phyloP scores from a whole-genome alignment of 1,284 basidiomycete species.

The Neonothopanus nambi region DNA sequence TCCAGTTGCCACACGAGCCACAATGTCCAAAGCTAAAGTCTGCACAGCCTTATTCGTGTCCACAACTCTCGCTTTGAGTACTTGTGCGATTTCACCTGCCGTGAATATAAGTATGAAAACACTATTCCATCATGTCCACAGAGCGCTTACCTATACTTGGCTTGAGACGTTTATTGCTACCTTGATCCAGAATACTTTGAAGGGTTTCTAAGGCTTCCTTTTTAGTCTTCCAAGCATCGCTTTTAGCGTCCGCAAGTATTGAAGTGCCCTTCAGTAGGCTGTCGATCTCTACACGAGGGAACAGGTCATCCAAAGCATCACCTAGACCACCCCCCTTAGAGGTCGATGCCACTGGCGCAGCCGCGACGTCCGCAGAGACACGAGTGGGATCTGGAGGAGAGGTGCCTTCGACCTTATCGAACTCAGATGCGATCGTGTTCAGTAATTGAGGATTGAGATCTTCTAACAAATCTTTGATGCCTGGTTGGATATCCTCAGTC shows the following conservation, averaged over 20 bases:
- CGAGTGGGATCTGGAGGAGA: slow-evolving; percentile 81
- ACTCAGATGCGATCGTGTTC: slow-evolving; percentile 89
- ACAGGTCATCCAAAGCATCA: slow-evolving; percentile 90
- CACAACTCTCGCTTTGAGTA: slow-evolving; percentile 85
- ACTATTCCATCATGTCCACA: not conserved
- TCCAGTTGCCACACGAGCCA: slow-evolving; percentile 85
- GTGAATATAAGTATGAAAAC: not conserved
- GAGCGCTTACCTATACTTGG: slow-evolving; percentile 75
- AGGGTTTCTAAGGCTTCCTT: slow-evolving; percentile 93
- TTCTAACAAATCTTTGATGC: slow-evolving; percentile 91
- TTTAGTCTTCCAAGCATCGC: slow-evolving; percentile 95
- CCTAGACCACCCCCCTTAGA: slow-evolving; percentile 42
- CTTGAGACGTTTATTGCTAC: slow-evolving; percentile 91
- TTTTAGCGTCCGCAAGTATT: slow-evolving; percentile 81
- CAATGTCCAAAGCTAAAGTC: slow-evolving; percentile 85
- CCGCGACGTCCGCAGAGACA: slow-evolving; percentile 72
- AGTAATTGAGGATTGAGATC: slow-evolving; percentile 94
- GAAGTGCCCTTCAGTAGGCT: slow-evolving; percentile 83
- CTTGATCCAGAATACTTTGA: slow-evolving; percentile 84
- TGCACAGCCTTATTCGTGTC: slow-evolving; percentile 97
- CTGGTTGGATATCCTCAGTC: slow-evolving; percentile 35
- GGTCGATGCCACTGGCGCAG: slow-evolving; percentile 39
- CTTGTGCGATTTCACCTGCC: slow-evolving; percentile 84
- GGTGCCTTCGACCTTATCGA: slow-evolving; percentile 89
- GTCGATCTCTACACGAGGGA: slow-evolving; percentile 94